phyloP scores from a whole-genome alignment of 805 yeast genomes.

The Candida silvicultrix region DNA sequence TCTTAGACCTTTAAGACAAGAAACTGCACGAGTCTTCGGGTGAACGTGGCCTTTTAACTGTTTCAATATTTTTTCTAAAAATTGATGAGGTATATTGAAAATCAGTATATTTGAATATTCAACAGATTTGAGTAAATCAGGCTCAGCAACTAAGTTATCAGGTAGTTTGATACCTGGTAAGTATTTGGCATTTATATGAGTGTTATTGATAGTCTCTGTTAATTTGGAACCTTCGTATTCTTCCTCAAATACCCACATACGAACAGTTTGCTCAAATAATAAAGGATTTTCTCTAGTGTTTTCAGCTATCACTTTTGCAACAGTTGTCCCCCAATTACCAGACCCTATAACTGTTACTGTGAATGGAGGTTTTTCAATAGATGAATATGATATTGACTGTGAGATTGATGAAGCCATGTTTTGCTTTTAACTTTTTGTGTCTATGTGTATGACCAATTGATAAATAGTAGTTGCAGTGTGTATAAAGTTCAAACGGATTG shows the following conservation, averaged over 20 bases:
- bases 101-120: slow-evolving; percentile 75
- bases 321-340: slow-evolving; percentile 98
- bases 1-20: slow-evolving; percentile 91
- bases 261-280: slow-evolving; percentile 61
- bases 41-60: slow-evolving; percentile 71
- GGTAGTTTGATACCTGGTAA: slow-evolving; percentile 83
- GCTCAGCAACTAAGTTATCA: slow-evolving; percentile 72
- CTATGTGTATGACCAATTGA: too few species aligned
- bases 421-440: too few species aligned
- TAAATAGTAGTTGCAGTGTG: too few species aligned
- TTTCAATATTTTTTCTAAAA: slow-evolving; percentile 62
- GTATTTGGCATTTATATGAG: slow-evolving; percentile 89
- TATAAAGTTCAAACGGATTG: not conserved
- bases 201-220: slow-evolving; percentile 79
- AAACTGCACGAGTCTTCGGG: slow-evolving; percentile 72
- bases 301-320: slow-evolving; percentile 91
- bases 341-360: slow-evolving; percentile 77
- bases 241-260: slow-evolving; percentile 96
- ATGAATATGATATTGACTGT: slow-evolving; percentile 10
- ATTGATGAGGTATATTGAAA: slow-evolving; percentile 95
- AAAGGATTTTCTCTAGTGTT: slow-evolving; percentile 65
- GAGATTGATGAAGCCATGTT: slow-evolving; percentile 3
- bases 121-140: slow-evolving; percentile 69
- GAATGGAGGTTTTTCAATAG: slow-evolving; percentile 30
- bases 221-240: slow-evolving; percentile 61